phyloP scores from a whole-genome alignment of 2,329 filamentous ascomycete genomes.

The Celoporthe dispersa region DNA sequence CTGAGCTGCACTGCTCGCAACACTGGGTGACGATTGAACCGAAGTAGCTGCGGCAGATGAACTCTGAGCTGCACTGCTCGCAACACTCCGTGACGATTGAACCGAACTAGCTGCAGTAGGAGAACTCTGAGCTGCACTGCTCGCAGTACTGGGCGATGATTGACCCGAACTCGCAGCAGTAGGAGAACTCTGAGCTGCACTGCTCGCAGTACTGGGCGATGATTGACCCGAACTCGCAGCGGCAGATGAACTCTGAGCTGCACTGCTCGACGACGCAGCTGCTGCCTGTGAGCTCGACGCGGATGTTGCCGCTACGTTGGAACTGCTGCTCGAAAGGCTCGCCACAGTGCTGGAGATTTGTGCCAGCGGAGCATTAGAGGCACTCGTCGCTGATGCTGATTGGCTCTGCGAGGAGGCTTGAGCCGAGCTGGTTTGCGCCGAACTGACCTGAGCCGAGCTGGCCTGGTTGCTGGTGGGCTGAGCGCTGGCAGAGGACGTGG shows the following conservation, averaged over 20 bases:
- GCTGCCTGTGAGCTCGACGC: not conserved
- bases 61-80: not conserved
- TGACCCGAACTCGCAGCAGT: not conserved
- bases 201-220: not conserved
- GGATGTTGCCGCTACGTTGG: not conserved
- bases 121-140: not conserved
- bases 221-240: no score
- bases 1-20: no score
- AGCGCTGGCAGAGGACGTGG: not conserved
- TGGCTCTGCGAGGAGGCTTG: not conserved
- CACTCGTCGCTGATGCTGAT: not conserved
- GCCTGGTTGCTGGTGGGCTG: not conserved
- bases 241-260: not conserved
- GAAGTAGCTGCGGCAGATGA: not conserved
- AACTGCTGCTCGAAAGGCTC: not conserved
- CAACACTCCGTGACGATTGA: no score
- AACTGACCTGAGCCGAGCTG: not conserved
- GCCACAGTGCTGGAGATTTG: not conserved
- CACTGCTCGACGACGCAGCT: not conserved
- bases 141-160: not conserved
- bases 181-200: not conserved
- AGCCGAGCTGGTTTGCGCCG: not conserved
- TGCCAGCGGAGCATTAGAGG: not conserved
- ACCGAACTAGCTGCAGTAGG: no score
- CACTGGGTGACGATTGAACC: not conserved